A percentile compares a stretch with the other conserved stretches of the same genome.
These are phyloP conservation scores for Bryum argenteum DNA, from an alignment of 225 moss, liverwort and hornwort genomes.

Conservation along the genomic window DNA sequence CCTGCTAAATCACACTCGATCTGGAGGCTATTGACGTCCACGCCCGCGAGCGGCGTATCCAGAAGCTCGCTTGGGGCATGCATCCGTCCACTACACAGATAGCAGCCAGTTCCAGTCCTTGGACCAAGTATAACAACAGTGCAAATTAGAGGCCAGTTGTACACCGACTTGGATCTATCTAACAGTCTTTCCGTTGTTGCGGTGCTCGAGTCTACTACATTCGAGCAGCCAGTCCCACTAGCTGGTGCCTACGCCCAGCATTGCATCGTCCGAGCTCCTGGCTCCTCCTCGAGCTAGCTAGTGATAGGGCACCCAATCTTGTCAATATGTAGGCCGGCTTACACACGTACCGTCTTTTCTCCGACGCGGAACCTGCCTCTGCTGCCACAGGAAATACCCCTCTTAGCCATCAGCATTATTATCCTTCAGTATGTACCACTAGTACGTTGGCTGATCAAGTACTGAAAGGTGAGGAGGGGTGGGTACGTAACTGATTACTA, in stretches of 20 bases:
- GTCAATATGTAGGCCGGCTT: constrained; percentile 92
- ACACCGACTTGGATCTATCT: constrained; percentile 40
- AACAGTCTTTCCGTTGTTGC: constrained; percentile 55
- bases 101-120: constrained; percentile 96
- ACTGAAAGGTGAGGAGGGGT: too few relatives aligned
- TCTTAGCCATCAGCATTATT: too few relatives aligned
- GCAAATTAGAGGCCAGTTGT: constrained; percentile 71
- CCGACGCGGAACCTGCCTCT: constrained; percentile 55
- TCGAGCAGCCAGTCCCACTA: constrained; percentile 45
- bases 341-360: constrained; percentile 74
- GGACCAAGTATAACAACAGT: constrained; percentile 96
- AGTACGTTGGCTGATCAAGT: too few relatives aligned
- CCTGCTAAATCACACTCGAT: constrained; percentile 69
- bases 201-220: constrained; percentile 48
- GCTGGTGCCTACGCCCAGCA: constrained; percentile 49
- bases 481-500: not conserved
- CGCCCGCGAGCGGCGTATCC: constrained; percentile 69
- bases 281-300: constrained; percentile 45
- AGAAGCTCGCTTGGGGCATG: constrained; percentile 91
- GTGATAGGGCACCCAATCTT: constrained; percentile 64
- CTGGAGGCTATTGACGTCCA: constrained; percentile 48
- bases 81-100: constrained; percentile 98
- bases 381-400: not conserved
- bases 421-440: too few relatives aligned
- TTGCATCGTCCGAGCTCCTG: constrained; percentile 49